These are phyloP conservation scores for Tympanopsis confertula DNA, from an alignment of 2,329 filamentous ascomycete genomes.

Conservation along the genomic window DNA sequence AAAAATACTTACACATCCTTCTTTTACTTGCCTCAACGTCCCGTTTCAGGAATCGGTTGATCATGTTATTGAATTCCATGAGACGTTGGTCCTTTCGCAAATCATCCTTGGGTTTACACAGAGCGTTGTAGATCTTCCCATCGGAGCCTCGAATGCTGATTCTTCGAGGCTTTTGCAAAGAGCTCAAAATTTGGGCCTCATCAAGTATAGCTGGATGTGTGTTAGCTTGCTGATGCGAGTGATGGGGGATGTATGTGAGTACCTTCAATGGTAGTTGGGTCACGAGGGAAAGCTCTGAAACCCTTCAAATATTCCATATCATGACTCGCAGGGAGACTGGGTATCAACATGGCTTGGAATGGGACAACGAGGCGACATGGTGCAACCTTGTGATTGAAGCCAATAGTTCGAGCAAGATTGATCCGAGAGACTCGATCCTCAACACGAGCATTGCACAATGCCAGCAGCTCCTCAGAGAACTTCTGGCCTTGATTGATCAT, in stretches of 20 bases:
- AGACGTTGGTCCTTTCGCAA: slow-evolving; percentile 60
- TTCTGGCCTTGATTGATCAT: slow-evolving; percentile 13
- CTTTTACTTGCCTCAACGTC: slow-evolving; percentile 56
- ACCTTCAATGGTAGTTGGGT: slow-evolving; percentile 43
- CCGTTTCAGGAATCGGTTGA: slow-evolving; percentile 54
- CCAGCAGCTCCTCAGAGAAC: slow-evolving; percentile 48
- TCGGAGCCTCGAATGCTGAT: slow-evolving; percentile 55
- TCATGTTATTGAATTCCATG: slow-evolving; percentile 66
- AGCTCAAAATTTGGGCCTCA: slow-evolving; percentile 53
- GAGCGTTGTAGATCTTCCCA: slow-evolving; percentile 51
- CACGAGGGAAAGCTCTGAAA: slow-evolving; percentile 50
- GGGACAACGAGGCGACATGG: slow-evolving; percentile 54
- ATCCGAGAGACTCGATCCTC: slow-evolving; percentile 41
- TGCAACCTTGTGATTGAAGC: slow-evolving; percentile 51
- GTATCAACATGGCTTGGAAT: slow-evolving; percentile 48
- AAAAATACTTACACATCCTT: slow-evolving; percentile 30
- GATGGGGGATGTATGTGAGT: not conserved
- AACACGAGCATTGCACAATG: slow-evolving; percentile 45
- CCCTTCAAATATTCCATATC: slow-evolving; percentile 36
- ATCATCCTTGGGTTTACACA: slow-evolving; percentile 64
- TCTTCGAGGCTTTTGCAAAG: slow-evolving; percentile 55
- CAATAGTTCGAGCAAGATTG: slow-evolving; percentile 41
- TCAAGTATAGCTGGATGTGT: slow-evolving; percentile 34
- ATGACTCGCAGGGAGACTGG: slow-evolving; percentile 36
- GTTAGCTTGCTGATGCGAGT: slow-evolving; percentile 1